A percentile compares a stretch with the other conserved stretches of the same genome.
Conservation (phyloP, 73 alveolate species). For the Blepharisma stoltei region DNA sequence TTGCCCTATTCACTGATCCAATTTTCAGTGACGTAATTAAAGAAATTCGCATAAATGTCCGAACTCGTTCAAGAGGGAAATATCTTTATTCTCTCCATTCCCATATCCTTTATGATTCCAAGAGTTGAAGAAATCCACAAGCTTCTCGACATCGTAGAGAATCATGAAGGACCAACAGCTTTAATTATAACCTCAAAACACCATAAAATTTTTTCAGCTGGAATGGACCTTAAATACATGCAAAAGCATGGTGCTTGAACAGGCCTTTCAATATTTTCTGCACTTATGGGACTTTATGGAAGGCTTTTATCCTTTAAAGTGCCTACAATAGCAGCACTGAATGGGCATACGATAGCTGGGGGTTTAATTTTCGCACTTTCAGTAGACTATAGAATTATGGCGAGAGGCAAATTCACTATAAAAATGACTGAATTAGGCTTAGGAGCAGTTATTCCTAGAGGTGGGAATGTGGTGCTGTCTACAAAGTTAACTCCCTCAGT, state of each 20-base stretch:
- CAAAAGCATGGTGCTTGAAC: neutral
- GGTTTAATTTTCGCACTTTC: conserved; percentile 57
- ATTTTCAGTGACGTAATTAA: no score
- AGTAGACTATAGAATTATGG: conserved; percentile 54
- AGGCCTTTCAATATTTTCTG: neutral
- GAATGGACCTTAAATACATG: conserved; percentile 40
- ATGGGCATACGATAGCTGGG: conserved; percentile 68
- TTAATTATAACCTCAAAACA: conserved; percentile 37
- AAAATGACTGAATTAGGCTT: conserved; percentile 49
- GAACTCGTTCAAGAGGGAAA: neutral
- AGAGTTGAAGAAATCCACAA: conserved; percentile 31
- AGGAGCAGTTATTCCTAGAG: conserved; percentile 44
- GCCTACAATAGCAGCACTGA: conserved; percentile 57
- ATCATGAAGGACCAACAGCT: conserved; percentile 44
- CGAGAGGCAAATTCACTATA: conserved; percentile 43
- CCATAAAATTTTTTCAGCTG: conserved; percentile 40
- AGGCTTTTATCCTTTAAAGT: conserved; percentile 39
- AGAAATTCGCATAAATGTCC: neutral
- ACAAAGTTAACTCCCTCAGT: conserved; percentile 18
- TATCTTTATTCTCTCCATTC: conserved; percentile 1
- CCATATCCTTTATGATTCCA: conserved; percentile 29
- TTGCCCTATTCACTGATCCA: no score
- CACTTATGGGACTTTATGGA: conserved; percentile 30
- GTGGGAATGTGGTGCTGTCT: neutral
- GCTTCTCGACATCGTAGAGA: conserved; percentile 29